Evolutionary conservation across 306 rosid genomes (phyloP), one percentile per base, ranked within the genome.

Genomic region (Inga laurina): DNA sequence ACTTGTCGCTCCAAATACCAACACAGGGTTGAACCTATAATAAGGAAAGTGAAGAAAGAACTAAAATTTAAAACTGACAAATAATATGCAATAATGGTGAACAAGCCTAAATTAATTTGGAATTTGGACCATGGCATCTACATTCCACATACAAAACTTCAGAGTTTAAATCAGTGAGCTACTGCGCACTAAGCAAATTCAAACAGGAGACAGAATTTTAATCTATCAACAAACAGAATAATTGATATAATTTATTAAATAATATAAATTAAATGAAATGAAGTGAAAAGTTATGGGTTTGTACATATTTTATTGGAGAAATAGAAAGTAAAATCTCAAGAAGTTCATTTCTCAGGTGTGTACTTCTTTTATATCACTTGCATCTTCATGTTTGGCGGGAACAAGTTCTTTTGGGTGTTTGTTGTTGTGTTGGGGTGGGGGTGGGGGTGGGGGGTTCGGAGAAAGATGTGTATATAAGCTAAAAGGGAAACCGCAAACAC

Each of bases 1-100:
- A 96, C 84, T 90, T 96, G 84, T 96, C 99, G 84, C 98, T 96
- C 99, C 99, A 96, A 85, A 96, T 92, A 77, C 96, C 96, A 56
- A 92, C 93, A 72, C 96, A 92, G 8, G 96, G 96, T 92, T 92
- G 96, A 90, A 92, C 96, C 96, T 92, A 78, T 64, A 52, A 70
- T 39, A 82, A 30, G 41, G 19, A 76, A 57, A 72, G 45, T 51
- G 68, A 67, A 37, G 14, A 66, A 2, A 4, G 32, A 72, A 21
- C 4, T 77, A 37, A 18, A 18, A 66, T 78, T 43, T 66, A 67
- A 67, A 79, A 16, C 39, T 45, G 43, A 30, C 35, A 44, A 67
- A 2, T 39, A n/a, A 34, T 18, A 75, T 75, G 41, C 44, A 67
- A 45, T 22, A 44, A 18, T 24, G 59, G 34, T 30, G 27, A 72